A percentile compares a stretch with the other conserved stretches of the same genome.
These are phyloP conservation scores for Amanita bisporigera DNA, from an alignment of 1,284 basidiomycete genomes.

Conservation along the genomic window DNA sequence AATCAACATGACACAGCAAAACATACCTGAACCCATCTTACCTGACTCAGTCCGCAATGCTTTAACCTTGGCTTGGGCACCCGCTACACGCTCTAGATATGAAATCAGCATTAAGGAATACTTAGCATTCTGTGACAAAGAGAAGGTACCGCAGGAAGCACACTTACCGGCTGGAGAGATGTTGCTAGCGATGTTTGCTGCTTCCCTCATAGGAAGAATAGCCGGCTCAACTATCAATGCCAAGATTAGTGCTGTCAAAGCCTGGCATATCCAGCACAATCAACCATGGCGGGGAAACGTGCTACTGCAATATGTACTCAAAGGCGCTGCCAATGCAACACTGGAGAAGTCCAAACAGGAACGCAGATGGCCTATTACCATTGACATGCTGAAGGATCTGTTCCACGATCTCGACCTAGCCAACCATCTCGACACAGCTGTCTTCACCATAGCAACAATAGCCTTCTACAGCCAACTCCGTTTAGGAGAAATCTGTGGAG, in stretches of 20 bases:
- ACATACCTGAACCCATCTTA: background rate
- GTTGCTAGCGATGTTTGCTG: slow-evolving; percentile 36
- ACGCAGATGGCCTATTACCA: slow-evolving; percentile 24
- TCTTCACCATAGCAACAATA: slow-evolving; percentile 26
- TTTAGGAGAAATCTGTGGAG: slow-evolving; percentile 30
- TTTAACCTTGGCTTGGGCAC: background rate
- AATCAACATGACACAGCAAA: background rate
- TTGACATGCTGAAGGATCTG: slow-evolving; percentile 26
- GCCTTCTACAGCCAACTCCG: slow-evolving; percentile 41
- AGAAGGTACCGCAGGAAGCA: slow-evolving; percentile 15
- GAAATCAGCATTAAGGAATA: slow-evolving; percentile 1
- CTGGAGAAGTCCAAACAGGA: slow-evolving; percentile 22
- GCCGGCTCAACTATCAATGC: slow-evolving; percentile 25
- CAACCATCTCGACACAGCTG: slow-evolving; percentile 25
- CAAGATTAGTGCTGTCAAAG: slow-evolving; percentile 29
- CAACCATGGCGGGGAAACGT: slow-evolving; percentile 30
- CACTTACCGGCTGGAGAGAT: slow-evolving; percentile 35
- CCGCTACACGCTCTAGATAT: background rate
- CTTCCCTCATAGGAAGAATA: slow-evolving; percentile 19
- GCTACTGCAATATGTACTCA: slow-evolving; percentile 26
- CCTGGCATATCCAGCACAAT: slow-evolving; percentile 37
- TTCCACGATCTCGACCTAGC: slow-evolving; percentile 21
- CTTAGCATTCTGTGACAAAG: slow-evolving; percentile 20
- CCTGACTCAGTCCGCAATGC: background rate
- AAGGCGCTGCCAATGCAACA: slow-evolving; percentile 30